Percentiles rank a stretch among this genome's conserved stretches.
These are phyloP conservation scores for Metschnikowia matae DNA, from an alignment of 805 yeast species.

Conservation along the genomic window DNA sequence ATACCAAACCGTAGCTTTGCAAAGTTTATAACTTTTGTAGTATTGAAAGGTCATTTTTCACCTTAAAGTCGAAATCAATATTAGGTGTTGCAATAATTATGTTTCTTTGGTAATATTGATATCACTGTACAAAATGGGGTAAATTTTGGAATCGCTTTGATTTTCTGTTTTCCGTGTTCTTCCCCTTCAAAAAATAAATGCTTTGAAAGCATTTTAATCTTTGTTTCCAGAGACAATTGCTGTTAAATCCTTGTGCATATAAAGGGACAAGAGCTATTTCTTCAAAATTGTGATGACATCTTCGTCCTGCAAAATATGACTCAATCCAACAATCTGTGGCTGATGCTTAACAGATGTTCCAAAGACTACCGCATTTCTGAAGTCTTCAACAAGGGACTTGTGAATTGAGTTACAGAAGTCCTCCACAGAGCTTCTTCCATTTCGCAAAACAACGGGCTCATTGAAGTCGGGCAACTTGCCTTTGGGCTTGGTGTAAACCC, in stretches of 20 bases:
- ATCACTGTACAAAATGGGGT: too few species aligned
- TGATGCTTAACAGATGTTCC: conserved; percentile 97
- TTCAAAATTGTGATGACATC: conserved; percentile 95
- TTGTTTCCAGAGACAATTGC: not conserved
- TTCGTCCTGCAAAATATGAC: conserved; percentile 84
- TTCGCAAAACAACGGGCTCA: conserved; percentile 90
- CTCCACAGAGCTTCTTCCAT: conserved; percentile 78
- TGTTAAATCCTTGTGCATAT: not conserved
- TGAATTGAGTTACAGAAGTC: conserved; percentile 97
- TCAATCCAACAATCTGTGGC: conserved; percentile 91
- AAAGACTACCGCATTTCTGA: conserved; percentile 86
- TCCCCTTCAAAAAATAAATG: too few species aligned
- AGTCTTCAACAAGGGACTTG: conserved; percentile 89
- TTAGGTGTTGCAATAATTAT: too few species aligned
- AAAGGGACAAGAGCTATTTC: conserved; percentile 33
- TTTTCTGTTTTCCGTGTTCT: too few species aligned
- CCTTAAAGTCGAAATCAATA: too few species aligned
- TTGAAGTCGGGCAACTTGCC: conserved; percentile 89
- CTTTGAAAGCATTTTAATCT: too few species aligned
- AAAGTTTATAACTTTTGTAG: too few species aligned
- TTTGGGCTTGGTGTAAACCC: conserved; percentile 97
- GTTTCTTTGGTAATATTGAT: too few species aligned
- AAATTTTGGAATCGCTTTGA: too few species aligned
- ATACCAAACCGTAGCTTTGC: too few species aligned
- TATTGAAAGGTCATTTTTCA: too few species aligned